Evolutionary conservation across 306 rosid genomes (phyloP), one percentile per base, ranked within the genome.

Genomic region (Casuarina glauca): DNA sequence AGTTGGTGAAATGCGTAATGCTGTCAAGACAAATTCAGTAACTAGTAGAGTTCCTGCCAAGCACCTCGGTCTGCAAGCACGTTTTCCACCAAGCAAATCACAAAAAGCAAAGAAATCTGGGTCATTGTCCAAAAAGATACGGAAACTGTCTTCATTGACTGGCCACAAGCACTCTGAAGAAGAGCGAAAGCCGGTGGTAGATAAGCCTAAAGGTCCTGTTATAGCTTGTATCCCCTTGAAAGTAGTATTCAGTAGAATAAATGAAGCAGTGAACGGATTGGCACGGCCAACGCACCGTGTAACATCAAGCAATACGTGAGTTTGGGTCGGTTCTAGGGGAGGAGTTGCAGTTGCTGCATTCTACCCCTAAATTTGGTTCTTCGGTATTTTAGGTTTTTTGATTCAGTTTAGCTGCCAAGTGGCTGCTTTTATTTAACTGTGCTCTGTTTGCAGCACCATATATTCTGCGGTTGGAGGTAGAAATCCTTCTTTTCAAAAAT

Each of bases 221-320:
- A 81, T 93, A 77, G 92, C 97, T 50, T 95, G 99, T 79, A 85
- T 95, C 74, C 97, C 99, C 57, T 89, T 95, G 12, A 88, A 79
- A 51, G 74, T 95, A 87, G 96, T 91, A 70, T 95, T 95, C 76
- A 91, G 97, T 89, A 81, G 97, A 84, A 88, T 95, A 88, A 82
- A 93, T 15, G 96, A 95, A 84, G 97, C 97, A 8, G 85, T 91
- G 82, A 91, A 85, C 36, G 96, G 96, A 19, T 86, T 79, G 80
- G 94, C 85, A 15, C 83, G 93, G 78, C 89, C 84, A 41, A 78
- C 86, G 1, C 86, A 89, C 80, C 86, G 83, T n/a, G 83, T 69
- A 79, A 77, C 74, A 32, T 32, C 91, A 66, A 39, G 86, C 60
- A 78, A 88, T 62, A 77, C 77, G 9, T 88, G 88, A 90, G 67